Evolutionary conservation across 1,284 basidiomycete species (phyloP).

Genomic region (Tausonia pullulans): DNA sequence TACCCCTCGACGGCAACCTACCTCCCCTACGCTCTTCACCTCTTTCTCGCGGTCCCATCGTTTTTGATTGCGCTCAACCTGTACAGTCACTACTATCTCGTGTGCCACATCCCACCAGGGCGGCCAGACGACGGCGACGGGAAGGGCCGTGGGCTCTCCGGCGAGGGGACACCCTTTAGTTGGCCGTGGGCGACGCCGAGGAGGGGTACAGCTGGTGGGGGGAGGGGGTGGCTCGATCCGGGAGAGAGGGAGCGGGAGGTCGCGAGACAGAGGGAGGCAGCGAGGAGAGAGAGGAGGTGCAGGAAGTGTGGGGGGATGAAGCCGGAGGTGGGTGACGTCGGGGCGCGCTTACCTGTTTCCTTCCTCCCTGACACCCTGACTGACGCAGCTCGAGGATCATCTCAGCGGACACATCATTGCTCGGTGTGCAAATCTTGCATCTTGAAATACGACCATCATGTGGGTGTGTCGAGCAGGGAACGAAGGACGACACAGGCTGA

Average conservation of each 20-base stretch:
- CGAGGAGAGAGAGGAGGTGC: conserved; percentile 45
- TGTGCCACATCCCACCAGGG: conserved; percentile 63
- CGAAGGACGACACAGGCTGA: neutral
- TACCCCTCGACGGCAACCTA: conserved; percentile 25
- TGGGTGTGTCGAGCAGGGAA: neutral
- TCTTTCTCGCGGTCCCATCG: conserved; percentile 50
- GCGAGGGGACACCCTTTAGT: neutral
- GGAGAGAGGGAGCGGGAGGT: conserved; percentile 5
- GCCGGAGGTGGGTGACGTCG: conserved; percentile 57
- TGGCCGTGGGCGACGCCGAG: conserved; percentile 22
- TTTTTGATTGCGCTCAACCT: conserved; percentile 65
- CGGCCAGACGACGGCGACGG: conserved; percentile 44
- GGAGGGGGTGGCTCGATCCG: neutral
- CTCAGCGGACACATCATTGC: conserved; percentile 87
- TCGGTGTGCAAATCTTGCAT: conserved; percentile 84
- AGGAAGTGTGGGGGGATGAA: conserved; percentile 56
- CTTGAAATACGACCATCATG: conserved; percentile 85
- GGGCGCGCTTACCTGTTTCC: neutral
- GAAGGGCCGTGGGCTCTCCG: neutral
- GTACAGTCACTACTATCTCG: conserved; percentile 71
- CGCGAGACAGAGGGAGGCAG: neutral
- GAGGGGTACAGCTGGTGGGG: conserved; percentile 16
- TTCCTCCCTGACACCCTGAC: neutral
- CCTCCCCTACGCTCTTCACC: conserved; percentile 43
- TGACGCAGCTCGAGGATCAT: neutral